Evolutionary conservation across 257 asterid genomes (phyloP).

Genomic region (Dorcoceras hygrometricum): DNA sequence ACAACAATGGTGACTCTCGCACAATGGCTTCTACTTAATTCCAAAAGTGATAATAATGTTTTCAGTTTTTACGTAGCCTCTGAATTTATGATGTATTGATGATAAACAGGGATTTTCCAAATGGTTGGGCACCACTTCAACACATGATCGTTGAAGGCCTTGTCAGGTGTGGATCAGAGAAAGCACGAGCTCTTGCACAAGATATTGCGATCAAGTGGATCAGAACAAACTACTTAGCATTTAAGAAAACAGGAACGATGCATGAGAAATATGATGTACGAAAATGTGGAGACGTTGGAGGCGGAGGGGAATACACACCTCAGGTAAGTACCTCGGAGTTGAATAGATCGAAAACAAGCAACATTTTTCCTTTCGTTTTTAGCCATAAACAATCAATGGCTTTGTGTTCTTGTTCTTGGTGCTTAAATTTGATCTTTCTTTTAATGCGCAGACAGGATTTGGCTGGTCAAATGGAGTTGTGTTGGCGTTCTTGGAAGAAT

Average conservation of each 20-base stretch:
- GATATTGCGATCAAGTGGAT: constrained; percentile 76
- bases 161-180: constrained; percentile 41
- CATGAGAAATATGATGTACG: constrained; percentile 77
- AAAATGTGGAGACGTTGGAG: constrained; percentile 74
- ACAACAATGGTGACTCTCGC: constrained; percentile 66
- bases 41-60: neutral
- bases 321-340: constrained; percentile 51
- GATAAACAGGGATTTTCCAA: constrained; percentile 77
- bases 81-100: neutral
- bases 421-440: neutral
- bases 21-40: neutral
- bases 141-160: constrained; percentile 92
- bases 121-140: constrained; percentile 97
- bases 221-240: constrained; percentile 66
- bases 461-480: constrained; percentile 98
- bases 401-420: neutral
- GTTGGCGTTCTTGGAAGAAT: constrained; percentile 81
- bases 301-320: constrained; percentile 88
- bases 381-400: no score
- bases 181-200: constrained; percentile 48
- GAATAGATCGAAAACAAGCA: neutral
- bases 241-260: constrained; percentile 71
- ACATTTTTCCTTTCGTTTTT: no score
- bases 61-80: neutral
- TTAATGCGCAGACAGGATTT: constrained; percentile 73